phyloP scores from a whole-genome alignment of 768 basidiomycete genomes.

The Podaxis carcinomalis region DNA sequence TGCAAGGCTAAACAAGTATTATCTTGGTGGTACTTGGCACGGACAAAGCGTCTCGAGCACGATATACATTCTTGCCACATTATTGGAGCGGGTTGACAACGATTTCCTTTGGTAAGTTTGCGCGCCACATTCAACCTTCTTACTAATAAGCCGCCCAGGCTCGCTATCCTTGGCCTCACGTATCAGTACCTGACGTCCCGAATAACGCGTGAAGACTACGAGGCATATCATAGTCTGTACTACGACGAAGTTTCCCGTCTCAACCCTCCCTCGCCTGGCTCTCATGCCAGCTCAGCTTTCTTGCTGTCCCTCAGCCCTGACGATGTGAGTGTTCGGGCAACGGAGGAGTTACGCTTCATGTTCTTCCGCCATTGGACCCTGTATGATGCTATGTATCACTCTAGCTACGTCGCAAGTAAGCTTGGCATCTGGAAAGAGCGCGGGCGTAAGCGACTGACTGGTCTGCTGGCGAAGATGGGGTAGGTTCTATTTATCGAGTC shows the following conservation, averaged over 20 bases:
- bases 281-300: conserved; percentile 27
- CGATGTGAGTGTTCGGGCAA: conserved; percentile 75
- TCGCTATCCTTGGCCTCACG: conserved; percentile 90
- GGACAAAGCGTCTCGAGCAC: conserved; percentile 88
- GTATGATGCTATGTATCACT: conserved; percentile 98
- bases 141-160: conserved; percentile 40
- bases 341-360: conserved; percentile 91
- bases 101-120: conserved; percentile 80
- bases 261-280: conserved; percentile 51
- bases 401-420: conserved; percentile 91
- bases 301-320: conserved; percentile 67
- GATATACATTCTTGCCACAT: conserved; percentile 85
- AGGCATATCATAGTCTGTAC: conserved; percentile 74
- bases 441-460: conserved; percentile 84
- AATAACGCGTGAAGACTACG: conserved; percentile 85
- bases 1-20: conserved; percentile 73
- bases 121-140: neutral
- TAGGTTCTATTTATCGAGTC: conserved; percentile 29
- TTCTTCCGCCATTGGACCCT: conserved; percentile 97
- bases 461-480: conserved; percentile 98
- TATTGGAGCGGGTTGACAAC: conserved; percentile 89
- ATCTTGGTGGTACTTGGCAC: conserved; percentile 77
- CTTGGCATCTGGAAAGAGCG: conserved; percentile 96
- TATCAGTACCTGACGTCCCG: conserved; percentile 86
- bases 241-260: conserved; percentile 91